phyloP scores from a whole-genome alignment of 2,329 filamentous ascomycete genomes.

The Ilyonectria robusta region DNA sequence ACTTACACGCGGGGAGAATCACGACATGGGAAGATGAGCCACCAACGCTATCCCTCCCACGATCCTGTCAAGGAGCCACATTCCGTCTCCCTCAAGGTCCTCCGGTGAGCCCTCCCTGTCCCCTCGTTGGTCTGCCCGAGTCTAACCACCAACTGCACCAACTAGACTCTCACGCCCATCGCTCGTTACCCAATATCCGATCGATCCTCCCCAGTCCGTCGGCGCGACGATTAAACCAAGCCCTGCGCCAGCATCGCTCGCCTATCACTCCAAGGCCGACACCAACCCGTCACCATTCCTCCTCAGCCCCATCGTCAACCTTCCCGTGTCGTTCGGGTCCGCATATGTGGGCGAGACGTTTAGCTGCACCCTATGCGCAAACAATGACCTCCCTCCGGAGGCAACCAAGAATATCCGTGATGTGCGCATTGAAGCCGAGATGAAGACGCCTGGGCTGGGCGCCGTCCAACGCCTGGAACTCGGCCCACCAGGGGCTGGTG shows the following conservation, averaged over 20 bases:
- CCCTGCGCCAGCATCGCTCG: conserved; percentile 76
- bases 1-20: background rate
- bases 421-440: conserved; percentile 89
- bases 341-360: conserved; percentile 97
- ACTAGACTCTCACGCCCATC: conserved; percentile 85
- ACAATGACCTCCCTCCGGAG: conserved; percentile 75
- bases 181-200: conserved; percentile 78
- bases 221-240: conserved; percentile 58
- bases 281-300: conserved; percentile 70
- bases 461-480: conserved; percentile 76
- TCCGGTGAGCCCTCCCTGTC: conserved; percentile 64
- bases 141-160: conserved; percentile 22
- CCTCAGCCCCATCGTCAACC: conserved; percentile 78
- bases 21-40: conserved; percentile 62
- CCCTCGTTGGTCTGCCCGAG: conserved; percentile 3
- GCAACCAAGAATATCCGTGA: conserved; percentile 73
- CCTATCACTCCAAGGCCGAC: conserved; percentile 67
- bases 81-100: conserved; percentile 83
- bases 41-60: conserved; percentile 70
- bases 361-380: conserved; percentile 94
- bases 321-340: conserved; percentile 92
- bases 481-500: conserved; percentile 50
- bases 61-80: conserved; percentile 81
- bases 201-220: conserved; percentile 62
- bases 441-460: conserved; percentile 84